phyloP scores from a whole-genome alignment of 441 rosid genomes.

The Jatropha multifida region DNA sequence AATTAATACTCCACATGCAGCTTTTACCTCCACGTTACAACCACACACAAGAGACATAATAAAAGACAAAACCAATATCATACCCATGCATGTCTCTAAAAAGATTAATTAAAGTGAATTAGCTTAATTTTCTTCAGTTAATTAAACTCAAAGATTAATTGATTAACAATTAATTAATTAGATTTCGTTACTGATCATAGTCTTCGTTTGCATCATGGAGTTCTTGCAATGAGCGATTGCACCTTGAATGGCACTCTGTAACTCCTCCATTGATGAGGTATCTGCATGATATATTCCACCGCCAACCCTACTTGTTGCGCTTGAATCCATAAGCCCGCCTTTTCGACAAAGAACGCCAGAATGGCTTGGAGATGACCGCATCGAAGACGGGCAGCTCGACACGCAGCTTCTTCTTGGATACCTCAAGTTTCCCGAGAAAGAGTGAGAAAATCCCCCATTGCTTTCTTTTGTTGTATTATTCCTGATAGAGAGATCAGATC shows the following conservation, averaged over 20 bases:
- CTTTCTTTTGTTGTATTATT: slow-evolving; percentile 27
- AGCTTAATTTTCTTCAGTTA: not conserved
- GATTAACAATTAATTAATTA: slow-evolving; percentile 3
- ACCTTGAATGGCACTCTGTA: slow-evolving; percentile 91
- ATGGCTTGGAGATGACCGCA: slow-evolving; percentile 89
- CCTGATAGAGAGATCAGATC: slow-evolving; percentile 26
- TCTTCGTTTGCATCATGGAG: slow-evolving; percentile 59
- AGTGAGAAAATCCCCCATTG: slow-evolving; percentile 45
- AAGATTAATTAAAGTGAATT: not conserved
- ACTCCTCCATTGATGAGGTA: slow-evolving; percentile 78
- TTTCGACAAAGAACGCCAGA: slow-evolving; percentile 64
- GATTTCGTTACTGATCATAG: slow-evolving; percentile 54
- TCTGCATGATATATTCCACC: slow-evolving; percentile 23
- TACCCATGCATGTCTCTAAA: slow-evolving; percentile 13
- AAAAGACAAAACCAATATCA: not conserved
- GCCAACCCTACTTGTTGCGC: slow-evolving; percentile 4
- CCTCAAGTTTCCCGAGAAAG: slow-evolving; percentile 86
- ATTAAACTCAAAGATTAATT: not conserved
- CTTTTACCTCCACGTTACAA: not conserved
- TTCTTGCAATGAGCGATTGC: slow-evolving; percentile 96
- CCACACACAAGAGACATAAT: no score
- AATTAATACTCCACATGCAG: not conserved
- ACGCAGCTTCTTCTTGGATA: slow-evolving; percentile 61
- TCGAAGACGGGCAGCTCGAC: slow-evolving; percentile 92
- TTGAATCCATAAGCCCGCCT: slow-evolving; percentile 26